Conservation (phyloP, 78 protist species). For the Speleostelium caveatum region DNA sequence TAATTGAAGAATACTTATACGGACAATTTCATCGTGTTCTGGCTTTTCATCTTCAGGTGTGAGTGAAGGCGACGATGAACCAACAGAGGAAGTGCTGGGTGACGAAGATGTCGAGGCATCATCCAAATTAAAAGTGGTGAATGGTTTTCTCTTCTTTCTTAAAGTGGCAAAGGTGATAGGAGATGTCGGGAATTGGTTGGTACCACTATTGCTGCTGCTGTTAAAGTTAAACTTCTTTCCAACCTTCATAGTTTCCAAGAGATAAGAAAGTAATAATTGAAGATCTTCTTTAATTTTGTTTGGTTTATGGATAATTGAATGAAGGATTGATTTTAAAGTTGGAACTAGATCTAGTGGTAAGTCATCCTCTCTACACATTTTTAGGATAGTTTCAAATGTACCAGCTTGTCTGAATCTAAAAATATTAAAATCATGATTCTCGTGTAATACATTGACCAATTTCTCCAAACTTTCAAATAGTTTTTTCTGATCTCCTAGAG, state of each 20-base stretch:
- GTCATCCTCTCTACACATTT: conserved; percentile 67
- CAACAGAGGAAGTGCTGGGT: neutral
- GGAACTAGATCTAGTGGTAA: conserved; percentile 42
- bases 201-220: neutral
- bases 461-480: conserved; percentile 58
- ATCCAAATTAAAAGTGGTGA: neutral
- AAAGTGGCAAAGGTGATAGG: neutral
- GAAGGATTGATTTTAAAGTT: conserved; percentile 24
- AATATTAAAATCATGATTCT: conserved; percentile 60
- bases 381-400: conserved; percentile 63
- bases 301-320: conserved; percentile 29
- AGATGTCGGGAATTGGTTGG: neutral
- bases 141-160: neutral
- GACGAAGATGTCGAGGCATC: neutral
- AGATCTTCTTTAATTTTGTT: conserved; percentile 44
- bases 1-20: conserved; percentile 22
- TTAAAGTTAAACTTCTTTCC: neutral
- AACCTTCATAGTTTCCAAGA: conserved; percentile 49
- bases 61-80: neutral
- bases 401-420: conserved; percentile 74
- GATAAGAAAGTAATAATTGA: conserved; percentile 36
- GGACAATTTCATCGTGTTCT: conserved; percentile 5
- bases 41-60: conserved; percentile 6
- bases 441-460: conserved; percentile 36
- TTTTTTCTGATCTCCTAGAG: conserved; percentile 40